Conservation (phyloP, 2,329 filamentous ascomycete species). For the Coniella lustricola region DNA sequence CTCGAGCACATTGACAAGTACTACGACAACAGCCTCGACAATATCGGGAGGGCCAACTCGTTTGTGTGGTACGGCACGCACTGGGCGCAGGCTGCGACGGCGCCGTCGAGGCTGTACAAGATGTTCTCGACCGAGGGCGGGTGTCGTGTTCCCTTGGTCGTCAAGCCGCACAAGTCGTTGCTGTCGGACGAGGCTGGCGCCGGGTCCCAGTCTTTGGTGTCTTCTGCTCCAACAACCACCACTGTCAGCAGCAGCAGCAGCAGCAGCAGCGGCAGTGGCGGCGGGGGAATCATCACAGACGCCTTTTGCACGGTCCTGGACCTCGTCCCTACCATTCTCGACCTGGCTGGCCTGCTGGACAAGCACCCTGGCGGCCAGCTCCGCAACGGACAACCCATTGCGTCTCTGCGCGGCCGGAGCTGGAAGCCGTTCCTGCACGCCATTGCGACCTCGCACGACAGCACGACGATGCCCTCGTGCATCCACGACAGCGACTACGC, state of each 20-base stretch:
- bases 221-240: too few species aligned
- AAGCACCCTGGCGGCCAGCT: slow-evolving; percentile 42
- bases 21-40: slow-evolving; percentile 49
- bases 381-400: slow-evolving; percentile 27
- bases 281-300: slow-evolving; percentile 32
- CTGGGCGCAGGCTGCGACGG: slow-evolving; percentile 37
- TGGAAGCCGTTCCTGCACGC: slow-evolving; percentile 26
- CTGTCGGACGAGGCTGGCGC: too few species aligned
- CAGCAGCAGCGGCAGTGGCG: background rate
- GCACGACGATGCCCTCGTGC: too few species aligned
- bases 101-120: slow-evolving; percentile 24
- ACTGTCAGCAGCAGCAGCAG: background rate
- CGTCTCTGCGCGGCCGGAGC: slow-evolving; percentile 27
- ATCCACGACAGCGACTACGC: slow-evolving; percentile 30
- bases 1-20: slow-evolving; percentile 34
- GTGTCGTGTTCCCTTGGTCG: slow-evolving; percentile 41
- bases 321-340: slow-evolving; percentile 40
- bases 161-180: slow-evolving; percentile 20
- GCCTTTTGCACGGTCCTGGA: slow-evolving; percentile 46
- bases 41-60: slow-evolving; percentile 45
- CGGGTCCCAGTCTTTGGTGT: too few species aligned
- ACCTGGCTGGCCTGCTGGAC: slow-evolving; percentile 40
- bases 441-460: slow-evolving; percentile 18
- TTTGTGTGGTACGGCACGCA: slow-evolving; percentile 53
- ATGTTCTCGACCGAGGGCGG: slow-evolving; percentile 40